Base-by-base conservation (phyloP, 1,284 basidiomycete species). In the Apiotrichum sp. region DNA sequence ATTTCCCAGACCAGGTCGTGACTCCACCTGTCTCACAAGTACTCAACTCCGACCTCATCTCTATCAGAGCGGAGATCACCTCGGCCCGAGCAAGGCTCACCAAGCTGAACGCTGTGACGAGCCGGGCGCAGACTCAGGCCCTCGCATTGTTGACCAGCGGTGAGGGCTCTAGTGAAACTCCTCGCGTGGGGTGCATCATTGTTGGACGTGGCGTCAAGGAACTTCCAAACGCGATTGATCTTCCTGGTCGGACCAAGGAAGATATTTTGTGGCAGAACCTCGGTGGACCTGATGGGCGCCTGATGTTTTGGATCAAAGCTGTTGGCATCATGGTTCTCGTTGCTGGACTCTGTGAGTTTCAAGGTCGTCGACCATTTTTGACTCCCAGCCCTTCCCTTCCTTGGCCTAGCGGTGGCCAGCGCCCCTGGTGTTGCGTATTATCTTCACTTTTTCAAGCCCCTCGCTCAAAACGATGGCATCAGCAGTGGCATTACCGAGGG, bases 221-320 rank as follows among this genome's bases (percentile, higher is more conserved):
- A 62, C 70, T 89, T n/a, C 83, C 82, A 11, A 82, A 82, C 1
- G 75, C 86, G 4, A 76, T 86, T 66, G 72, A 85, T 34, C 87
- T 91, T 33, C 83, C 87, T 64, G 88, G 87, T 1, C 77, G 84
- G 46, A 84, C 86, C 11, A 88, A 86, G 70, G 87, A 89, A 64
- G 88, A 89, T 67, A 82, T 91, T 34, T 72, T 85, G 50, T 91
- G 88, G 87, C 81, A 84, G 58, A 83, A 87, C 48, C 73, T 89
- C 29, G 86, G 87, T 62, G 78, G 80, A 58, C 81, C 82, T 61
- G 71, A 80, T n/a, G 79, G 76, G 31, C 62, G 80, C 80, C 57
- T 67, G 70, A 76, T 78, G 4, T 82, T 86, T 62, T 86, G 85
- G 84, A 70, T 77, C 16, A 65, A 85, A 33, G 77, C 86, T 4